Conservation (phyloP, 2,329 filamentous ascomycete species). For the Apiospora rasikravindrae region DNA sequence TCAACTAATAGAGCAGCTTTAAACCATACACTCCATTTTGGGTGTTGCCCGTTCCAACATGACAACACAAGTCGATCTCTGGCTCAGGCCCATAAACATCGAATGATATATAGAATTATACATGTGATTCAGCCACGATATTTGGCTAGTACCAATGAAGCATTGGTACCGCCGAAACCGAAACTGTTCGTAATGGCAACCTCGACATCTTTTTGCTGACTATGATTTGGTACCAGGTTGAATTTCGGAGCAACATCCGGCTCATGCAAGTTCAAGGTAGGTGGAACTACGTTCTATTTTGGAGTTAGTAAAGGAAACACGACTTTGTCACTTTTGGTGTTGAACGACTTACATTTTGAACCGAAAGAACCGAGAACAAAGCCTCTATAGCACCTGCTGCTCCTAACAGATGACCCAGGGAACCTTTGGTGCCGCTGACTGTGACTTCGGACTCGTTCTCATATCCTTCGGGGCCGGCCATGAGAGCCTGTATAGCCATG, state of each 20-base stretch:
- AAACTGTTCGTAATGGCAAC: slow-evolving; percentile 94
- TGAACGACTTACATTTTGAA: slow-evolving; percentile 69
- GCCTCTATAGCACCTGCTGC: slow-evolving; percentile 92
- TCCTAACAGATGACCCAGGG: slow-evolving; percentile 88
- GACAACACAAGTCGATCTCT: background rate
- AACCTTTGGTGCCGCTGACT: slow-evolving; percentile 92
- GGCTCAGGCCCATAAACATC: background rate
- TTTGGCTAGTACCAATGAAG: slow-evolving; percentile 78
- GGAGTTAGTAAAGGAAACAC: background rate
- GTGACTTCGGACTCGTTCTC: slow-evolving; percentile 68
- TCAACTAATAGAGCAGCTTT: background rate
- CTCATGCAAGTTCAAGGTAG: slow-evolving; percentile 81
- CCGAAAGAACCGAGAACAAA: slow-evolving; percentile 79
- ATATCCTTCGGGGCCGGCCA: slow-evolving; percentile 75
- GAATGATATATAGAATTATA: background rate
- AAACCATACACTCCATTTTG: background rate
- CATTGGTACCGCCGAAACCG: slow-evolving; percentile 96
- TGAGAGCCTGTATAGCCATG: slow-evolving; percentile 75
- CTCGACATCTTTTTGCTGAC: slow-evolving; percentile 73
- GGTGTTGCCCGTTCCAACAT: background rate
- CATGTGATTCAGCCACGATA: background rate
- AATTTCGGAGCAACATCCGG: slow-evolving; percentile 73
- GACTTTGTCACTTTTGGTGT: background rate
- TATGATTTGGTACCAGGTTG: slow-evolving; percentile 79
- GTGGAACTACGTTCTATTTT: slow-evolving; percentile 75